Evolutionary conservation across 139 green algal species (phyloP).

Genomic region (Pseudopediastrum boryanum): DNA sequence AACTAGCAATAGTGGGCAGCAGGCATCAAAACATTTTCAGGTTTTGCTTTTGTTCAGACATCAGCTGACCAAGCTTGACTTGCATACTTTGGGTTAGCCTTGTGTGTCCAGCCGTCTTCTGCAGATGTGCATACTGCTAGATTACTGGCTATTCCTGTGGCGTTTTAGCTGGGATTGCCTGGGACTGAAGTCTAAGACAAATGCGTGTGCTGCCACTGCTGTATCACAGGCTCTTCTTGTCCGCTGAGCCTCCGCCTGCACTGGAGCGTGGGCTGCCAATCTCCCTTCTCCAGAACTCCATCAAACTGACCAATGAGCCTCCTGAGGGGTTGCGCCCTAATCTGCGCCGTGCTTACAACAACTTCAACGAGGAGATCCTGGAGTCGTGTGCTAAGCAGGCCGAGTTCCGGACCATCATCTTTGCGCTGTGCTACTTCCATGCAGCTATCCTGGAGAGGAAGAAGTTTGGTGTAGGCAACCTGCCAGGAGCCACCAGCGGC

Average conservation of each 20-base stretch:
- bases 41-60: too few species aligned
- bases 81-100: too few species aligned
- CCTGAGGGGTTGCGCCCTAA: slow-evolving; percentile 81
- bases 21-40: too few species aligned
- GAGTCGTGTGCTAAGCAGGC: slow-evolving; percentile 85
- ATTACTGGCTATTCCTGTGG: too few species aligned
- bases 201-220: too few species aligned
- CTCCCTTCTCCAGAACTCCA: slow-evolving; percentile 86
- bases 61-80: too few species aligned
- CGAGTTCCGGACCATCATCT: slow-evolving; percentile 87
- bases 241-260: slow-evolving; percentile 83
- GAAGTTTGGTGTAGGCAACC: slow-evolving; percentile 94
- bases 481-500: slow-evolving; percentile 71
- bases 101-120: too few species aligned
- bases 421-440: slow-evolving; percentile 94
- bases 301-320: slow-evolving; percentile 95
- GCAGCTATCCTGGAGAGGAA: slow-evolving; percentile 89
- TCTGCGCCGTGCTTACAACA: slow-evolving; percentile 77
- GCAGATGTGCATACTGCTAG: too few species aligned
- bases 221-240: slow-evolving; percentile 87
- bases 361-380: slow-evolving; percentile 88
- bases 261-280: slow-evolving; percentile 87
- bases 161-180: too few species aligned
- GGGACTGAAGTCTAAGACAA: too few species aligned
- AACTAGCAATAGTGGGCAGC: too few species aligned